Evolutionary conservation across 225 moss, liverwort and hornwort genomes (phyloP).

Genomic region (Lunularia cruciata): DNA sequence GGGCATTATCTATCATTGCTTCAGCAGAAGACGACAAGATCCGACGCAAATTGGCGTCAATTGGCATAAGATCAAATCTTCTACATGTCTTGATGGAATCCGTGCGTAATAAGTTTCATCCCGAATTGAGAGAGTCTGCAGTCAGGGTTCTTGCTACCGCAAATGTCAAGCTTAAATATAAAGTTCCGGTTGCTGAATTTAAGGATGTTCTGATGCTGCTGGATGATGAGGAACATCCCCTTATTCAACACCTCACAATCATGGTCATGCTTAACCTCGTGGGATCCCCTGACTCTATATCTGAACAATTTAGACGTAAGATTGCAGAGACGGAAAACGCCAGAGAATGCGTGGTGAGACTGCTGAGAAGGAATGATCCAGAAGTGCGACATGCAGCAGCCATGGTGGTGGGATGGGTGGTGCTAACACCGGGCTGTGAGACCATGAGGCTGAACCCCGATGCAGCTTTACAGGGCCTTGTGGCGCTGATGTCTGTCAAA

Average conservation of each 20-base stretch:
- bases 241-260: background rate
- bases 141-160: background rate
- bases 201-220: background rate
- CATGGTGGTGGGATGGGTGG: background rate
- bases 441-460: background rate
- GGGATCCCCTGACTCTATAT: no score
- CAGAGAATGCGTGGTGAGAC: background rate
- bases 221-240: background rate
- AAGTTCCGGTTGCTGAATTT: background rate
- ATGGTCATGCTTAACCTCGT: background rate
- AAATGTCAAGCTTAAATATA: background rate
- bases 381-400: background rate
- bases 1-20: background rate
- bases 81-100: background rate
- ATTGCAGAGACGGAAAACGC: background rate
- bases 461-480: background rate
- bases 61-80: background rate
- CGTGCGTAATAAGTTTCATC: background rate
- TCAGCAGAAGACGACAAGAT: background rate
- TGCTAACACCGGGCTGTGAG: background rate
- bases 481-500: background rate
- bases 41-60: background rate
- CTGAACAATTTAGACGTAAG: background rate
- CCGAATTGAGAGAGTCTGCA: background rate
- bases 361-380: background rate